Evolutionary conservation across 495 filamentous ascomycete species (phyloP).

Genomic region (Aspergillus funiculosus): DNA sequence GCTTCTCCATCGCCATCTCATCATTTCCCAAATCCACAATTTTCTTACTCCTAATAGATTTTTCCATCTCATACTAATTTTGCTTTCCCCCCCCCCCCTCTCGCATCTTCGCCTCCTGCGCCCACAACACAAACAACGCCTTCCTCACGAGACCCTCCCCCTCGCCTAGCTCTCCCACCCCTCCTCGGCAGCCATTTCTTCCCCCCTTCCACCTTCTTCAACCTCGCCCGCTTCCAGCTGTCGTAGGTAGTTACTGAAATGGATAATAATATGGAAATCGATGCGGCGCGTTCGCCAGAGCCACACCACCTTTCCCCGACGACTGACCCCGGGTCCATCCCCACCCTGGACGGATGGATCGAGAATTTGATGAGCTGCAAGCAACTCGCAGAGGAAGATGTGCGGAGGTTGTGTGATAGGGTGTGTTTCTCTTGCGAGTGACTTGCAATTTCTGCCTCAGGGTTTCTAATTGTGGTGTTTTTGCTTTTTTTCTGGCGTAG

Average conservation of each 20-base stretch:
- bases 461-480: conserved; percentile 10
- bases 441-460: neutral
- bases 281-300: conserved; percentile 70
- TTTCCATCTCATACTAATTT: conserved; percentile 10
- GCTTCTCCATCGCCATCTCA: conserved; percentile 19
- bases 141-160: conserved; percentile 43
- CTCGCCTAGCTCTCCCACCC: conserved; percentile 28
- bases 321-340: conserved; percentile 80
- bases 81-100: conserved; percentile 10
- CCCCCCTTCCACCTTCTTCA: too few relatives aligned
- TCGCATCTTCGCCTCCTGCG: neutral
- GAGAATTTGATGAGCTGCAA: conserved; percentile 98
- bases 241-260: conserved; percentile 42
- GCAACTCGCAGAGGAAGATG: conserved; percentile 89
- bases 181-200: conserved; percentile 25
- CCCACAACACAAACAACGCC: conserved; percentile 12
- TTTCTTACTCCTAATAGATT: conserved; percentile 12
- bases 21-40: conserved; percentile 2
- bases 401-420: conserved; percentile 95
- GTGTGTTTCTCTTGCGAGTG: conserved; percentile 45
- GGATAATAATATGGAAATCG: conserved; percentile 99
- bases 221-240: neutral
- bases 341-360: conserved; percentile 96
- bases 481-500: conserved; percentile 42
- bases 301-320: conserved; percentile 67